phyloP scores from a whole-genome alignment of 2,329 filamentous ascomycete species.

The Diaporthe aspalathi region DNA sequence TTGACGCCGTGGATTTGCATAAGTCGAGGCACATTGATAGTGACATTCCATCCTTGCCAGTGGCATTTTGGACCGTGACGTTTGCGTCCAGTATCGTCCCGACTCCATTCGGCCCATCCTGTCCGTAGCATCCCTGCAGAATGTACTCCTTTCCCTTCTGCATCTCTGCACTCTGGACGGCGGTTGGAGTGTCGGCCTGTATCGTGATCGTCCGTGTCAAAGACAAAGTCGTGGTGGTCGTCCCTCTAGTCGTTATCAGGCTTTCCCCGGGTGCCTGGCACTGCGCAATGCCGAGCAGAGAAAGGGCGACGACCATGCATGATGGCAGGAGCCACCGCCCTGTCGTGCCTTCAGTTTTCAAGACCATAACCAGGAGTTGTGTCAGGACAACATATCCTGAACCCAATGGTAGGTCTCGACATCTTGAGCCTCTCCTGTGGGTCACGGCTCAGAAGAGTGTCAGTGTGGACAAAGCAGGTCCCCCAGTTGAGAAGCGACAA shows the following conservation, averaged over 20 bases:
- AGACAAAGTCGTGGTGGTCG: conserved; percentile 1
- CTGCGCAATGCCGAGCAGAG: conserved; percentile 11
- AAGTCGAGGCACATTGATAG: conserved; percentile 28
- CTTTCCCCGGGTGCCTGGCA: neutral
- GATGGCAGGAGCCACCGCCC: conserved; percentile 1
- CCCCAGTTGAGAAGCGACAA: neutral
- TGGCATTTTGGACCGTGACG: neutral
- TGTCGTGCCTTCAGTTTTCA: conserved; percentile 17
- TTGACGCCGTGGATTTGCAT: neutral
- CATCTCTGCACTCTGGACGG: neutral
- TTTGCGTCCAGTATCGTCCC: conserved; percentile 12
- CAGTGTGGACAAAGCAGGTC: conserved; percentile 21
- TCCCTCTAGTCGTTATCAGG: neutral
- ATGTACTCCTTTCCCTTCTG: conserved; percentile 3
- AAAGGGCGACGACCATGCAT: conserved; percentile 1
- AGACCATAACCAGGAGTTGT: neutral
- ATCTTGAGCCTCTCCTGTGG: neutral
- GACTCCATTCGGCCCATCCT: neutral
- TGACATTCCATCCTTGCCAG: neutral
- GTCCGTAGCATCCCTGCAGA: conserved; percentile 34
- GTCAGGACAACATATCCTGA: neutral
- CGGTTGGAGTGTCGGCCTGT: neutral
- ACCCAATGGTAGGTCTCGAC: neutral
- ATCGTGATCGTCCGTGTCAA: conserved; percentile 18
- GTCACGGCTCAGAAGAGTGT: neutral